Evolutionary conservation across 2,329 filamentous ascomycete genomes (phyloP), one percentile per base, ranked within the genome.

Genomic region (Phaeosphaeriaceae sp.): DNA sequence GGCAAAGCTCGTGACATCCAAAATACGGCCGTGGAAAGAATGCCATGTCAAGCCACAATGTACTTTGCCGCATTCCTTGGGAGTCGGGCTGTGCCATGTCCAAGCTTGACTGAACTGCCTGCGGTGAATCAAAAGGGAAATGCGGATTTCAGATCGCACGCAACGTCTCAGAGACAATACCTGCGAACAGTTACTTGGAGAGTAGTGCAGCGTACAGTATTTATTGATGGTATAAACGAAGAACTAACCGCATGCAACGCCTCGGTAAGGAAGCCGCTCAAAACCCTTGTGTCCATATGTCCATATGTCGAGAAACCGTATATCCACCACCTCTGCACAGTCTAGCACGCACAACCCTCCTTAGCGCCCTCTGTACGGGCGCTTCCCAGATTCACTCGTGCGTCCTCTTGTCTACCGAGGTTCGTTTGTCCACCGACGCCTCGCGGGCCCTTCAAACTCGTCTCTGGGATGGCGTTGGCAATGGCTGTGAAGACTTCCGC

Each of bases 401-500:
- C 83, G 79, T 93, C 86, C 76, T 91, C 73, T 67, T 82, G 82
- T 62, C 70, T 67, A 85, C 56, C 84, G 80, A 74, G 82, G 81
- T 73, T 88, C 78, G 77, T 87, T 85, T 72, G 86, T 83, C 55
- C 85, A 81, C 65, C 79, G 76, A 67, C 81, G n/a, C 91, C 91
- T 68, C 92, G 87, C 33, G 91, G 86, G 51, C 90, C 93, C 87
- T 98, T 98, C 77, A 98, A 82, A 62, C 92, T 97, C 52, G 93
- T 96, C 84, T 99, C 95, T 1, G 95, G 95, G 71, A 99, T 99
- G 42, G 93, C 93, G 76, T 98, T 98, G 59, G 95, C 95, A 76
- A 99, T 99, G 31, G 95, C 95, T 47, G 93, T 97, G 76, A 99
- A 99, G 31, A 99, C 95, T 70, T 97, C 94, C 53, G 90, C 88